phyloP scores from a whole-genome alignment of 192 early-diverging fungal species.

The Diversispora eburnea region DNA sequence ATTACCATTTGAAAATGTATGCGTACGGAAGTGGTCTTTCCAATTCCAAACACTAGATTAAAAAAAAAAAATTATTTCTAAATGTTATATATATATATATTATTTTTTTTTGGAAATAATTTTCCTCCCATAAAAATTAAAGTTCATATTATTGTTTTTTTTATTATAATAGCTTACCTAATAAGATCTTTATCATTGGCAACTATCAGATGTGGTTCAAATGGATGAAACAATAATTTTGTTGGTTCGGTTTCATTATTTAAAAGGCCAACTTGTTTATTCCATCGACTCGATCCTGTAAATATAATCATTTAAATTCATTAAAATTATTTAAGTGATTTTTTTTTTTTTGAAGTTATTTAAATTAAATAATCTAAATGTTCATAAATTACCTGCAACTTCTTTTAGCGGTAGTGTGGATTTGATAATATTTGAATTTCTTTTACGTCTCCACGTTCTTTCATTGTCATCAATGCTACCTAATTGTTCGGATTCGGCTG shows the following conservation, averaged over 20 bases:
- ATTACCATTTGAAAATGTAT: slow-evolving; percentile 66
- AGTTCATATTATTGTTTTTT: too few relatives aligned
- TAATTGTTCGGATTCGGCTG: slow-evolving; percentile 73
- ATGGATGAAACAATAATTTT: slow-evolving; percentile 72
- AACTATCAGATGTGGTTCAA: slow-evolving; percentile 79
- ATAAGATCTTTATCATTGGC: slow-evolving; percentile 68
- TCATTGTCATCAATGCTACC: slow-evolving; percentile 75
- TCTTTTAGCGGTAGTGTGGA: slow-evolving; percentile 50
- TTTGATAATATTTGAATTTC: slow-evolving; percentile 62
- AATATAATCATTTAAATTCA: background rate
- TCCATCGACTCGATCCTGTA: slow-evolving; percentile 56
- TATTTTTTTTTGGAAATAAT: too few relatives aligned
- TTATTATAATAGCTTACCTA: slow-evolving; percentile 41
- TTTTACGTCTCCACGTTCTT: slow-evolving; percentile 64
- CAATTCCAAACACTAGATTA: slow-evolving; percentile 67
- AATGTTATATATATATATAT: background rate
- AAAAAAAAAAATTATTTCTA: background rate
- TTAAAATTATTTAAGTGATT: background rate
- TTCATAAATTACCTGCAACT: slow-evolving; percentile 44
- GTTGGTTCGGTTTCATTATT: slow-evolving; percentile 52
- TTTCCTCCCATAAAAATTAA: slow-evolving; percentile 4
- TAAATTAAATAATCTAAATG: background rate
- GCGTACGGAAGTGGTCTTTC: slow-evolving; percentile 58
- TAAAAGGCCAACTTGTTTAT: slow-evolving; percentile 47
- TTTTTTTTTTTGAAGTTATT: too few relatives aligned